Percentiles rank a stretch among this genome's conserved stretches.
These are phyloP conservation scores for Rhizodiscina lignyota DNA, from an alignment of 495 filamentous ascomycete genomes.

Conservation along the genomic window DNA sequence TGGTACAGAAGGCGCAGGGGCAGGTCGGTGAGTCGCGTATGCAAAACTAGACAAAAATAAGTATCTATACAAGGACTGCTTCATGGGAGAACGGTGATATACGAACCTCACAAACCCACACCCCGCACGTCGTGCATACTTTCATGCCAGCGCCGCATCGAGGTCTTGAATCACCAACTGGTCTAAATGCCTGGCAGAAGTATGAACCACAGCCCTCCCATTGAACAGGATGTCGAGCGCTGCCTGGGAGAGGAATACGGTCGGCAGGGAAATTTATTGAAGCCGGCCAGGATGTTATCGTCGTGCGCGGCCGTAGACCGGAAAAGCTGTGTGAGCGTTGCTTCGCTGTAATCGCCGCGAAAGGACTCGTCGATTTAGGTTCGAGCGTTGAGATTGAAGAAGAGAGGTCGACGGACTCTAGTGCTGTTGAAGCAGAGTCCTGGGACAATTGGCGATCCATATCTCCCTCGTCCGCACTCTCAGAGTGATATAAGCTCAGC, in stretches of 20 bases:
- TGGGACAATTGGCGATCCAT: background rate
- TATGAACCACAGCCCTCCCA: slow-evolving; percentile 44
- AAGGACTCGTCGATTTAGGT: background rate
- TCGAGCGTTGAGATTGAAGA: background rate
- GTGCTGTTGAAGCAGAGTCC: background rate
- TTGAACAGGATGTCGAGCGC: slow-evolving; percentile 20
- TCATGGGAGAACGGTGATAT: background rate
- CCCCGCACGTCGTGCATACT: slow-evolving; percentile 36
- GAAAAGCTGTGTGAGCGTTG: background rate
- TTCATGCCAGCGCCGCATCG: slow-evolving; percentile 31
- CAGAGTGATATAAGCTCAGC: background rate
- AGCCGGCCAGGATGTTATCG: background rate
- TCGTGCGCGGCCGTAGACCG: background rate
- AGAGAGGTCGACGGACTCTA: background rate
- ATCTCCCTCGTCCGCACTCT: background rate
- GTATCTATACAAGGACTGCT: background rate
- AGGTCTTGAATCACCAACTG: slow-evolving; percentile 32
- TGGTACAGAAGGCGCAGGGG: slow-evolving; percentile 35
- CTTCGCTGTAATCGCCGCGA: background rate
- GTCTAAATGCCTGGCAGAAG: slow-evolving; percentile 35
- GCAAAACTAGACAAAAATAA: slow-evolving; percentile 13
- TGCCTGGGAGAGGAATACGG: slow-evolving; percentile 25
- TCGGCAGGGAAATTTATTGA: background rate
- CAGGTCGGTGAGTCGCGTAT: slow-evolving; percentile 28
- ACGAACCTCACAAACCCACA: slow-evolving; percentile 38